A percentile compares a stretch with the other conserved stretches of the same genome.
Conservation (phyloP, 1,284 basidiomycete species). For the Apiotrichum gamsii region DNA sequence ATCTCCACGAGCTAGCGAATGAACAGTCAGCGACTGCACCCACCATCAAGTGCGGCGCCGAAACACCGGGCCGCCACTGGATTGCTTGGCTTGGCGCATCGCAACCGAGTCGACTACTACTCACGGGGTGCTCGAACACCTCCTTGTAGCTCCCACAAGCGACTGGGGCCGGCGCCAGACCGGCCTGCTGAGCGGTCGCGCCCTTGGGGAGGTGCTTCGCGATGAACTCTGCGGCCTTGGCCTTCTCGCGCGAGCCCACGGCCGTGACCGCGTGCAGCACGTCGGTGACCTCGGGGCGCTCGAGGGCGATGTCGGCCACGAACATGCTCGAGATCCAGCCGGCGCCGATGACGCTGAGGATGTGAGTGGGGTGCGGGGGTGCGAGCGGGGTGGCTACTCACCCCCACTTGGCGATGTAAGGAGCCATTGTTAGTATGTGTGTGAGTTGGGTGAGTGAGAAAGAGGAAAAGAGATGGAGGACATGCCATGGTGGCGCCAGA, state of each 20-base stretch:
- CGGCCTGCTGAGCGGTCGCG: conserved; percentile 29
- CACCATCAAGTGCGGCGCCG: too few relatives aligned
- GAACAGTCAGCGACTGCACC: too few relatives aligned
- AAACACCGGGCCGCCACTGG: too few relatives aligned
- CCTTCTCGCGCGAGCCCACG: conserved; percentile 44
- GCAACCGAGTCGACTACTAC: too few relatives aligned
- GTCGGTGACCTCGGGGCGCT: conserved; percentile 37
- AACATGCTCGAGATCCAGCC: conserved; percentile 44
- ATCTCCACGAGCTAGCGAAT: too few relatives aligned
- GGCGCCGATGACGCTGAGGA: conserved; percentile 11
- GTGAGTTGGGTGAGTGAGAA: too few relatives aligned
- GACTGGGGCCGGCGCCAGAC: conserved; percentile 22
- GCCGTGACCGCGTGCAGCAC: conserved; percentile 48
- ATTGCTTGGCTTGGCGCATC: too few relatives aligned
- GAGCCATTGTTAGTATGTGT: conserved; percentile 3
- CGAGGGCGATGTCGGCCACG: conserved; percentile 45
- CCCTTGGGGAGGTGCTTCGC: conserved; percentile 30
- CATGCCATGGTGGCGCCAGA: too few relatives aligned
- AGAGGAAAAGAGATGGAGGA: too few relatives aligned
- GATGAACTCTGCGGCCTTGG: conserved; percentile 47
- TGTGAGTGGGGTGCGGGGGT: neutral
- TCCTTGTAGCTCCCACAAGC: conserved; percentile 44
- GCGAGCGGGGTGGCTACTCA: neutral
- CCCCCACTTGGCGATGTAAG: conserved; percentile 13
- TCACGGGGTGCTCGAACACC: conserved; percentile 41